phyloP scores from a whole-genome alignment of 164 flowering plant species.

The Brasenia schreberi region DNA sequence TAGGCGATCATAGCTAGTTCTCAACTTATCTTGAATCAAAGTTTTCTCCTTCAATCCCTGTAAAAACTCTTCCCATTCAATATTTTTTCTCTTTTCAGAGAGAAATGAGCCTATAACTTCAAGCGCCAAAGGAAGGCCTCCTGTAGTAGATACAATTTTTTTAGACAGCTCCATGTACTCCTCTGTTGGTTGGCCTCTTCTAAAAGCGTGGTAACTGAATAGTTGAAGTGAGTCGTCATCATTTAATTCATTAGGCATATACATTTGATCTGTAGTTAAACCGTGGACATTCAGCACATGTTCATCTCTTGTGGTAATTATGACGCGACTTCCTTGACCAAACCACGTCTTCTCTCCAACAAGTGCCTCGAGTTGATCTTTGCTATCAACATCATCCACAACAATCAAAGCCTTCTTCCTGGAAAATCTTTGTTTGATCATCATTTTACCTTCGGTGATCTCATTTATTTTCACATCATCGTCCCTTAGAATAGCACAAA shows the following conservation, averaged over 20 bases:
- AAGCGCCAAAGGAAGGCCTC: slow-evolving; percentile 35
- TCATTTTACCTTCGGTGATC: neutral
- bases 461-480: neutral
- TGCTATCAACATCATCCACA: slow-evolving; percentile 29
- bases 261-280: slow-evolving; percentile 6
- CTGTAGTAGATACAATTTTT: slow-evolving; percentile 17
- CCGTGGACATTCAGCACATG: slow-evolving; percentile 1
- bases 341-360: slow-evolving; percentile 13
- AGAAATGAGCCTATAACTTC: slow-evolving; percentile 30
- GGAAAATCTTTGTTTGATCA: slow-evolving; percentile 3
- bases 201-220: slow-evolving; percentile 9
- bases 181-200: slow-evolving; percentile 14
- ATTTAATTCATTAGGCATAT: slow-evolving; percentile 18
- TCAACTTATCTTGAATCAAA: slow-evolving; percentile 23
- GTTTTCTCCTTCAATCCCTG: slow-evolving; percentile 20
- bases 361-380: slow-evolving; percentile 16
- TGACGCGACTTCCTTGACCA: slow-evolving; percentile 23
- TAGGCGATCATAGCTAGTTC: slow-evolving; percentile 24
- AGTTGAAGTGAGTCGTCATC: slow-evolving; percentile 13
- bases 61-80: slow-evolving; percentile 28
- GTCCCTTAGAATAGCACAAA: slow-evolving; percentile 11
- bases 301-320: slow-evolving; percentile 31
- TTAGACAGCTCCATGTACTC: slow-evolving; percentile 11
- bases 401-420: slow-evolving; percentile 21
- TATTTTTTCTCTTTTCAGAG: slow-evolving; percentile 13